These are phyloP conservation scores for Candida adriatica DNA, from an alignment of 805 yeast species.

Conservation along the genomic window DNA sequence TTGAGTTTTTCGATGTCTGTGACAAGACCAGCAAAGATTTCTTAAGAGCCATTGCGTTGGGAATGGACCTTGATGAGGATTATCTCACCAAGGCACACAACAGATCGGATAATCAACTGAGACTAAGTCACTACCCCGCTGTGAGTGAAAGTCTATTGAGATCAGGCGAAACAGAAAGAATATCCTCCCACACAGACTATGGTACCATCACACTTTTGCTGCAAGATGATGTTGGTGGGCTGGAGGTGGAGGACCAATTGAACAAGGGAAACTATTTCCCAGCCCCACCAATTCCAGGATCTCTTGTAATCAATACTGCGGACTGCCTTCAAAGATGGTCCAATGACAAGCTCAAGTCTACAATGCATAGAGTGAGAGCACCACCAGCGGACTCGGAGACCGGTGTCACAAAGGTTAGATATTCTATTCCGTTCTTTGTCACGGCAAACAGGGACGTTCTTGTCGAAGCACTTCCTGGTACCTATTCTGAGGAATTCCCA, in stretches of 20 bases:
- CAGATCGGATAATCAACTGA: not conserved
- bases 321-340: constrained; percentile 4
- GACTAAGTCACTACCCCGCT: constrained; percentile 1
- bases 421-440: constrained; percentile 3
- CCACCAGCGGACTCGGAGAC: constrained; percentile 7
- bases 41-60: constrained; percentile 16
- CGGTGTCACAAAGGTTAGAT: constrained; percentile 9
- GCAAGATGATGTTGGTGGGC: constrained; percentile 7
- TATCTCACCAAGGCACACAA: constrained; percentile 9
- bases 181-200: constrained; percentile 3
- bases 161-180: constrained; percentile 2
- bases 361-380: constrained; percentile 2
- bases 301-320: constrained; percentile 1
- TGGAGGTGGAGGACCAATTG: constrained; percentile 3
- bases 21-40: constrained; percentile 6
- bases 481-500: constrained; percentile 14
- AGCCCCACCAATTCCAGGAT: constrained; percentile 1
- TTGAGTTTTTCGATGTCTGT: constrained; percentile 9
- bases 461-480: constrained; percentile 18
- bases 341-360: constrained; percentile 2
- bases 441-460: constrained; percentile 1
- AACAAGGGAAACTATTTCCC: constrained; percentile 1
- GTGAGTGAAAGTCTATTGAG: not conserved
- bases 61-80: constrained; percentile 12
- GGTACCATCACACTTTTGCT: constrained; percentile 2